phyloP scores from a whole-genome alignment of 2,329 filamentous ascomycete species.

The Neopestalotiopsis rosae region DNA sequence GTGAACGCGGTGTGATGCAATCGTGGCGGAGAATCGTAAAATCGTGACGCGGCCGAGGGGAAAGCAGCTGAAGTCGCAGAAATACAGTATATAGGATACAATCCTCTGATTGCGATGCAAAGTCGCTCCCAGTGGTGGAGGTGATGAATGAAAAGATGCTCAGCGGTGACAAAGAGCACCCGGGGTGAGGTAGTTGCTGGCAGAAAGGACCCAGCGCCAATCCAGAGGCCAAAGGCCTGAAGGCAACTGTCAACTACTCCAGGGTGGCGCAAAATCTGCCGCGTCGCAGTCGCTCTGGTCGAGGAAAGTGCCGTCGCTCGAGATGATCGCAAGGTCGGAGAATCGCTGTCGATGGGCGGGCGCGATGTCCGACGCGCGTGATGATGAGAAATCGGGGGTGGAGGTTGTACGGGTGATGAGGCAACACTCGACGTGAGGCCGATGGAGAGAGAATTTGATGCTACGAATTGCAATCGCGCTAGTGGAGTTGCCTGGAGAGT shows the following conservation, averaged over 20 bases:
- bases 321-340: conserved; percentile 38
- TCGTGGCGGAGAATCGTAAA: conserved; percentile 12
- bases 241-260: conserved; percentile 37
- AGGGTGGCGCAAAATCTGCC: conserved; percentile 30
- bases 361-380: conserved; percentile 59
- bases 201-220: conserved; percentile 22
- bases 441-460: conserved; percentile 1
- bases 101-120: not conserved
- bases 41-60: conserved; percentile 16
- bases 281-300: conserved; percentile 24
- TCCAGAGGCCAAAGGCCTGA: conserved; percentile 44
- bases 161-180: not conserved
- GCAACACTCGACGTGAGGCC: not conserved
- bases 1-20: conserved; percentile 1
- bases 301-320: conserved; percentile 24
- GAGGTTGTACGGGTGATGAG: conserved; percentile 13
- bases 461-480: not conserved
- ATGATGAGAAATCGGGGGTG: conserved; percentile 42
- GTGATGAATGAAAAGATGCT: not conserved
- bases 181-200: conserved; percentile 22
- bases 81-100: conserved; percentile 23
- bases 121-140: not conserved
- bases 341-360: conserved; percentile 37
- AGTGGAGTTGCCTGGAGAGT: conserved; percentile 1
- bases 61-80: conserved; percentile 25